Evolutionary conservation across 352 stramenopile genomes (phyloP).

Genomic region (Phytophthora sp.): DNA sequence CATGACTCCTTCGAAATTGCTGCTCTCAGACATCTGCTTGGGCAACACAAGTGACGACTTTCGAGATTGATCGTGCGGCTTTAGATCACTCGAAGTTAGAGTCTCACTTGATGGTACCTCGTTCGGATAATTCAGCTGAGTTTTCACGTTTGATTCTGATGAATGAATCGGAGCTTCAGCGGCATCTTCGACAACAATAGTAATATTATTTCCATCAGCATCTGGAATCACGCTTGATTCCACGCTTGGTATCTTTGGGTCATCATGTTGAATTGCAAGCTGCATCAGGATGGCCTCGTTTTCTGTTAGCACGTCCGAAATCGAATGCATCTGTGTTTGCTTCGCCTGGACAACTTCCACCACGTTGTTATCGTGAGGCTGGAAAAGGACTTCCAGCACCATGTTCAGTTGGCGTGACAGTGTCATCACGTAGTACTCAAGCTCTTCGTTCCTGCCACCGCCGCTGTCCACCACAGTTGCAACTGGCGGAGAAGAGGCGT

Average conservation of each 20-base stretch:
- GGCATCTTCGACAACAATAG: background rate
- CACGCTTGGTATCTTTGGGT: background rate
- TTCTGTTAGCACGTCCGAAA: conserved; percentile 63
- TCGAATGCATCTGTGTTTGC: conserved; percentile 46
- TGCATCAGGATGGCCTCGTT: conserved; percentile 70
- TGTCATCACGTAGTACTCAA: conserved; percentile 66
- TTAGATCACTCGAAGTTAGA: background rate
- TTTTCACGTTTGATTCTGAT: background rate
- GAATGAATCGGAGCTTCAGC: background rate
- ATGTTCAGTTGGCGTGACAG: conserved; percentile 65
- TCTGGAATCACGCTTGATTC: background rate
- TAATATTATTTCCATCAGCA: background rate
- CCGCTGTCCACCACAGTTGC: conserved; percentile 10
- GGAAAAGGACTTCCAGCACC: conserved; percentile 68
- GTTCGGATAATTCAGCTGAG: background rate
- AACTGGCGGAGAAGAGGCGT: background rate
- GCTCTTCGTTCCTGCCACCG: conserved; percentile 39
- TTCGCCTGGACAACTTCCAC: conserved; percentile 36
- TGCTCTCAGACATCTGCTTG: no score
- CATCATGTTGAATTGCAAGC: conserved; percentile 25
- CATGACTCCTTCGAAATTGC: no score
- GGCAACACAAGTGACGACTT: background rate
- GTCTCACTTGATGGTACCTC: background rate
- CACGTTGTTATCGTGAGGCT: conserved; percentile 32
- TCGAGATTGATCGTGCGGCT: background rate